Conservation (phyloP, 1,284 basidiomycete species). For the Puccinia polysora region DNA sequence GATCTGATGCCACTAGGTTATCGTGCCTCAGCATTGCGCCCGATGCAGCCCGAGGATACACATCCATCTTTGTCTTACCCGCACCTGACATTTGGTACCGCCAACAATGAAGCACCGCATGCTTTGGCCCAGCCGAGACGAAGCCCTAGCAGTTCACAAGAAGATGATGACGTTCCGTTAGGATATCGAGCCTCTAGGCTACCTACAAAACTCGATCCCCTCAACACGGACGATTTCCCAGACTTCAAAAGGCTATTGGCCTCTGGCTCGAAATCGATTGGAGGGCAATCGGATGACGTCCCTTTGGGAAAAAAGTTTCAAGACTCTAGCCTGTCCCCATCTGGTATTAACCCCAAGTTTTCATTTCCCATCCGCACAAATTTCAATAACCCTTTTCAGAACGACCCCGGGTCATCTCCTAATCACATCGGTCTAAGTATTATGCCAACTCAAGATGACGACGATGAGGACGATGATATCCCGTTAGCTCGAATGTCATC, state of each 20-base stretch:
- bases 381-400: slow-evolving; percentile 10
- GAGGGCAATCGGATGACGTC: slow-evolving; percentile 25
- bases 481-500: slow-evolving; percentile 32
- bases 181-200: slow-evolving; percentile 25
- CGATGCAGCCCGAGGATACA: not conserved
- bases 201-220: not conserved
- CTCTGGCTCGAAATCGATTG: slow-evolving; percentile 13
- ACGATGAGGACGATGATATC: slow-evolving; percentile 32
- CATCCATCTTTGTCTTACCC: too few species aligned
- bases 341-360: slow-evolving; percentile 24
- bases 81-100: too few species aligned
- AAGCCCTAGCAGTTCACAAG: not conserved
- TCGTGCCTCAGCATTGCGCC: slow-evolving; percentile 21
- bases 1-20: slow-evolving; percentile 31
- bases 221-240: not conserved
- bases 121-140: too few species aligned
- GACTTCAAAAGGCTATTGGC: not conserved
- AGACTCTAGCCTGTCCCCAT: slow-evolving; percentile 2
- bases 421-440: not conserved
- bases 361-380: not conserved
- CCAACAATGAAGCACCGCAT: too few species aligned
- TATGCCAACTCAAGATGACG: slow-evolving; percentile 14
- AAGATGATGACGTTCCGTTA: slow-evolving; percentile 35
- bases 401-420: not conserved
- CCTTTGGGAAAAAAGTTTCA: slow-evolving; percentile 20